Base-by-base conservation (phyloP, 1,284 basidiomycete species). In the Ceratobasidium sp. region DNA sequence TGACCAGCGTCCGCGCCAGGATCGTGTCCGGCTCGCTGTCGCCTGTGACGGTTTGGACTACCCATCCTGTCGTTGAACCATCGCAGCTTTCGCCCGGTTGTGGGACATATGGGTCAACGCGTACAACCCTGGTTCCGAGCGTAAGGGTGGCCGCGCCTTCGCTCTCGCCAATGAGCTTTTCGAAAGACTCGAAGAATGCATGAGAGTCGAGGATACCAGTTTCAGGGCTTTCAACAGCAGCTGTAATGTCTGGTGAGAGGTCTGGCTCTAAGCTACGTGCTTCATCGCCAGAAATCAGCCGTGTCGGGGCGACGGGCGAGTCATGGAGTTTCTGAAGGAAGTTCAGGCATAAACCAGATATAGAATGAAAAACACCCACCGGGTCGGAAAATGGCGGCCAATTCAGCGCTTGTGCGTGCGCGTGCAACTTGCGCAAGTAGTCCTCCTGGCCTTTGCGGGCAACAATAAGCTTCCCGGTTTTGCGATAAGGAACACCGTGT, bases 191-290 rank as follows among this genome's bases (percentile, higher is more conserved):
- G 88, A 96, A 93, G 61, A 93, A 83, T 4, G 89, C 82, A 83
- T 97, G 95, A 0, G 93, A 93, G 81, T 96, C 93, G 1, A 99
- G 83, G 76, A 99, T 98, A 0, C 97, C 97, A 0, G 97, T 98
- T 78, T 92, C 88, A 2, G 93, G 91, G 75, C 91, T 94, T 83
- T 91, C 90, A 24, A 99, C 82, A 0, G 95, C 95, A 14, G 86
- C 87, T 0, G 85, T 84, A 69, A 98, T 92, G 54, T 89, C 84
- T 1, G 81, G 79, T 0, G 92, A 91, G 0, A 99, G 84, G 78
- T 93, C 88, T 0, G 96, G 96, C 81, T 98, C 97, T 76, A 96
- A 81, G 62, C 88, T 84, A 62, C 88, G 87, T 4, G 92, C 92
- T 80, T 92, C 86, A n/a, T 88, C 85, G 6, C 90, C 91, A 8